Percentiles rank a stretch among this genome's conserved stretches.
Evolutionary conservation across 2,329 filamentous ascomycete genomes (phyloP).

Genomic region (Cadophora malorum): DNA sequence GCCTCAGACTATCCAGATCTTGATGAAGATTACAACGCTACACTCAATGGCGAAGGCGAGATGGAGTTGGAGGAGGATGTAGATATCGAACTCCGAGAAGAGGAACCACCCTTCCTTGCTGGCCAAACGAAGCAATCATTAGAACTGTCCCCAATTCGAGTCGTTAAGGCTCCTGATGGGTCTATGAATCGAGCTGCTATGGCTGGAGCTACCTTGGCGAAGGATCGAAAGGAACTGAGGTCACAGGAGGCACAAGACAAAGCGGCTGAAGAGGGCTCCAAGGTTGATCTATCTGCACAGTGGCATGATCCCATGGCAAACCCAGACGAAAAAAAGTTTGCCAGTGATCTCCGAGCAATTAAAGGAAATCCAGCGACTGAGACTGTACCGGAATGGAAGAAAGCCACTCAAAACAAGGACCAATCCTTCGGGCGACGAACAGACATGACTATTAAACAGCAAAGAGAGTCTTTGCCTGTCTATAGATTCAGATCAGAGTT

Average conservation of each 20-base stretch:
- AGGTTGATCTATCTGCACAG: slow-evolving; percentile 84
- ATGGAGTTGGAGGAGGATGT: slow-evolving; percentile 96
- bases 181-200: slow-evolving; percentile 96
- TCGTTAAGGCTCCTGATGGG: slow-evolving; percentile 97
- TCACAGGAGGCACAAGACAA: slow-evolving; percentile 87
- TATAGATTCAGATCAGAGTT: slow-evolving; percentile 87
- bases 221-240: slow-evolving; percentile 86
- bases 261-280: slow-evolving; percentile 72
- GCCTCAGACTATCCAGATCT: slow-evolving; percentile 94
- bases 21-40: slow-evolving; percentile 91
- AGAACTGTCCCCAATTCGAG: slow-evolving; percentile 91
- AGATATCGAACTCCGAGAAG: slow-evolving; percentile 94
- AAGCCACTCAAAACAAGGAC: slow-evolving; percentile 78
- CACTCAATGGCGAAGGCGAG: slow-evolving; percentile 82
- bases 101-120: slow-evolving; percentile 93
- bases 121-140: slow-evolving; percentile 97
- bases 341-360: slow-evolving; percentile 78
- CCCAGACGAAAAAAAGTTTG: slow-evolving; percentile 85
- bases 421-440: slow-evolving; percentile 86
- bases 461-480: slow-evolving; percentile 87
- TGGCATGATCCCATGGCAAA: slow-evolving; percentile 98
- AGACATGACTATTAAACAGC: slow-evolving; percentile 91
- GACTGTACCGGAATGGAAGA: slow-evolving; percentile 90
- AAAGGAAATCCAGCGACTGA: slow-evolving; percentile 66
- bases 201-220: slow-evolving; percentile 86